These are phyloP conservation scores for Trichosporon asahii DNA, from an alignment of 1,284 basidiomycete species.

Conservation along the genomic window DNA sequence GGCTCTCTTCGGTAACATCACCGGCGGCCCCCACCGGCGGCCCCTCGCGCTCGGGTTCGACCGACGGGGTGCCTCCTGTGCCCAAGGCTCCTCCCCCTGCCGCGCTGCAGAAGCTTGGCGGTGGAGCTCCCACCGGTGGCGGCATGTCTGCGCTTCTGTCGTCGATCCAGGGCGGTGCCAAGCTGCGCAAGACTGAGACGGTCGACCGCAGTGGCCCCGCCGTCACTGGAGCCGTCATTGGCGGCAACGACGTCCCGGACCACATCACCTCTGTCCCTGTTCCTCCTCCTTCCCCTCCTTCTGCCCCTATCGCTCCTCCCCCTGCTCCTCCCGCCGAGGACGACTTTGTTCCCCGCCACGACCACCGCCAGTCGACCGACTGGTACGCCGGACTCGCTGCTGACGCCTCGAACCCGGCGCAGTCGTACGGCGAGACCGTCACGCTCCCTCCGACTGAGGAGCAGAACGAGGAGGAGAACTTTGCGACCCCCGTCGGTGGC, in stretches of 20 bases:
- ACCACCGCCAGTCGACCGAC: constrained; percentile 77
- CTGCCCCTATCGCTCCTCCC: not conserved
- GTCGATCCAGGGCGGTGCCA: constrained; percentile 78
- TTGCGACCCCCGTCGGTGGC: not conserved
- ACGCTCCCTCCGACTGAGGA: constrained; percentile 35
- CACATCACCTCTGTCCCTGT: constrained; percentile 59
- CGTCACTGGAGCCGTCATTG: constrained; percentile 72
- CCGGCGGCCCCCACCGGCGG: constrained; percentile 6
- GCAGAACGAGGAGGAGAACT: constrained; percentile 54
- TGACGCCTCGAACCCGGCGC: constrained; percentile 56
- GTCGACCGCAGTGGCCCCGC: constrained; percentile 72
- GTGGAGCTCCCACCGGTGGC: constrained; percentile 50
- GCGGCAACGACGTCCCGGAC: constrained; percentile 65
- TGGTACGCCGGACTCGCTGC: constrained; percentile 88
- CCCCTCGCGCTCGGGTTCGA: constrained; percentile 39
- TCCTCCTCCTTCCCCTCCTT: constrained; percentile 31
- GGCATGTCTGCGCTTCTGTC: constrained; percentile 62
- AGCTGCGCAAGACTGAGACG: constrained; percentile 73
- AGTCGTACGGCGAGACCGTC: constrained; percentile 25
- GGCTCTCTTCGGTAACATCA: constrained; percentile 62
- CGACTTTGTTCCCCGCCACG: constrained; percentile 40
- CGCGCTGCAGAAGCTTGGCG: constrained; percentile 50
- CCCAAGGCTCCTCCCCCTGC: constrained; percentile 52
- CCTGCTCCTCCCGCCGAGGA: constrained; percentile 24
- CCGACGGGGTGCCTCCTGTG: constrained; percentile 31